phyloP scores from a whole-genome alignment of 108 stramenopile species.

The Skeletonema potamos region DNA sequence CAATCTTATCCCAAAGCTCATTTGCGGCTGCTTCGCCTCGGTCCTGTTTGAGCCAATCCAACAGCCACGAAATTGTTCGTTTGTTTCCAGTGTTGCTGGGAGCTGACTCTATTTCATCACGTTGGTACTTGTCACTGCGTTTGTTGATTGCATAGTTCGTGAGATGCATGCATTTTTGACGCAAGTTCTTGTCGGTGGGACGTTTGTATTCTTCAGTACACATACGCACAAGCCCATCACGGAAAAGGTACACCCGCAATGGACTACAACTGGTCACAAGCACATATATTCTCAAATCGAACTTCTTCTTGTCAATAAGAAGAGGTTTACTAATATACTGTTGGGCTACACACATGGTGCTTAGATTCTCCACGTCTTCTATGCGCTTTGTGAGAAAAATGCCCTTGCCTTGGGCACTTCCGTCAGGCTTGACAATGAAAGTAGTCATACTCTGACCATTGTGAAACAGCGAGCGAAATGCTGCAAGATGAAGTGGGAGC shows the following conservation, averaged over 20 bases:
- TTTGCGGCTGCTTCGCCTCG: conserved; percentile 44
- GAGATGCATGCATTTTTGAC: conserved; percentile 79
- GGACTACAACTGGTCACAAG: conserved; percentile 74
- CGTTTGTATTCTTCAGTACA: conserved; percentile 75
- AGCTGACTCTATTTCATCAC: conserved; percentile 19
- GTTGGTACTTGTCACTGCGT: conserved; percentile 35
- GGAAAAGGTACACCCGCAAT: conserved; percentile 72
- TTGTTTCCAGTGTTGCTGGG: conserved; percentile 55
- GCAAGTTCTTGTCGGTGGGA: conserved; percentile 63
- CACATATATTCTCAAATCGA: conserved; percentile 85
- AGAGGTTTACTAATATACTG: conserved; percentile 75
- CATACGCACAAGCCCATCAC: conserved; percentile 67
- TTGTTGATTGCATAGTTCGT: conserved; percentile 89
- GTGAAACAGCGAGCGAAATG: conserved; percentile 60
- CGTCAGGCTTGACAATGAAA: conserved; percentile 83
- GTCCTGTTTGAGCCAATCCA: conserved; percentile 51
- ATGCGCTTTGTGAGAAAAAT: conserved; percentile 66
- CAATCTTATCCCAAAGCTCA: conserved; percentile 65
- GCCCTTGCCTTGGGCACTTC: conserved; percentile 79
- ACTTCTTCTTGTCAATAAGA: conserved; percentile 84
- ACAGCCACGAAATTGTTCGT: conserved; percentile 74
- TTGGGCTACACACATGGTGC: conserved; percentile 68
- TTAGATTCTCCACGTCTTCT: conserved; percentile 53
- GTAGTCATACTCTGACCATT: conserved; percentile 57
- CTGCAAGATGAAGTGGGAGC: conserved; percentile 56